phyloP scores from a whole-genome alignment of 768 basidiomycete species.

The Suillus lakei region DNA sequence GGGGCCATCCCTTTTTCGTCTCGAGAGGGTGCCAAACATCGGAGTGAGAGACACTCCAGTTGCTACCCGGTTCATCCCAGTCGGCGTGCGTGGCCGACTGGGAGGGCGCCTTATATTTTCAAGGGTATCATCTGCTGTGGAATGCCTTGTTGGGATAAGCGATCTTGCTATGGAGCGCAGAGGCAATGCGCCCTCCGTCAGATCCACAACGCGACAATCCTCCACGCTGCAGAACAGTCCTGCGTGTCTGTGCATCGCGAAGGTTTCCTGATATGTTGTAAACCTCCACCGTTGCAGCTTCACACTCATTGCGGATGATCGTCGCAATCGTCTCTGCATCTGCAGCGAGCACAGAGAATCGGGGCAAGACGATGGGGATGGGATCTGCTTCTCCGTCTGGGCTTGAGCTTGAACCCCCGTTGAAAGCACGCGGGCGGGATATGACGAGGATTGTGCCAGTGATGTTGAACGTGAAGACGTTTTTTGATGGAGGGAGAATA shows the following conservation, averaged over 20 bases:
- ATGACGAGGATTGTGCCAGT: conserved; percentile 67
- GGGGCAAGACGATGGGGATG: conserved; percentile 64
- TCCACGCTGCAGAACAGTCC: conserved; percentile 65
- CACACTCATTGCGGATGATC: conserved; percentile 63
- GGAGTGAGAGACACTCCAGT: conserved; percentile 18
- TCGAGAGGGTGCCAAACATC: conserved; percentile 36
- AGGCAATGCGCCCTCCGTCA: conserved; percentile 62
- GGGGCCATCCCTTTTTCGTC: conserved; percentile 55
- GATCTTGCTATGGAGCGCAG: conserved; percentile 46
- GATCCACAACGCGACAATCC: conserved; percentile 64
- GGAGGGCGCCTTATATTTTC: conserved; percentile 27
- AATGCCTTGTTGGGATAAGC: conserved; percentile 20
- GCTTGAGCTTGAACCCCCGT: conserved; percentile 19
- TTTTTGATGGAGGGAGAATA: conserved; percentile 65
- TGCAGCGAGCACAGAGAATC: conserved; percentile 70
- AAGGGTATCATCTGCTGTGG: conserved; percentile 19
- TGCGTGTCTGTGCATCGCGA: conserved; percentile 63
- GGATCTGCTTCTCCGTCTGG: conserved; percentile 39
- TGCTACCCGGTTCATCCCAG: conserved; percentile 18
- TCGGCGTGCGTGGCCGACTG: conserved; percentile 25
- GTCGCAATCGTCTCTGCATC: conserved; percentile 64
- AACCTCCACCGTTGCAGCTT: conserved; percentile 60
- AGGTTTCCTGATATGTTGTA: conserved; percentile 62
- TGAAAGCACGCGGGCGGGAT: conserved; percentile 41
- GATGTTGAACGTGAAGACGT: conserved; percentile 67